Evolutionary conservation across 148 eudicot genomes (phyloP), one percentile per base, ranked within the genome.

Genomic region (Rhododendron ovatum): DNA sequence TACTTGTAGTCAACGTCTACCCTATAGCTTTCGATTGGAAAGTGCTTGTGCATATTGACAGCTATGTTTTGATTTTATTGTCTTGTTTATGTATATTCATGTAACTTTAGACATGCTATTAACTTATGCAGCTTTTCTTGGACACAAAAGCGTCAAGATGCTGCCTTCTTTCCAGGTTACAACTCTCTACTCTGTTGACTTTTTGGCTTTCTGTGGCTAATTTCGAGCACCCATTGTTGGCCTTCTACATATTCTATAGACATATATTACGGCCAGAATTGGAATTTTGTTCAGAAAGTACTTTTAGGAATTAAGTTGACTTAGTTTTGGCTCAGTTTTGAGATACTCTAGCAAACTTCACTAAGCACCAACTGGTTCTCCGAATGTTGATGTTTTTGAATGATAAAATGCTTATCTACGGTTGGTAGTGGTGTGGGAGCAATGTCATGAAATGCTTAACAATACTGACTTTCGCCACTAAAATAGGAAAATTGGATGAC

Each of bases 131-230:
- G 95, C 77, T 89, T 92, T 84, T 93, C 94, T 15, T 93, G 91
- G 92, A 88, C 95, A 80, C 93, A 92, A 84, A 33, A 69, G 55
- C 94, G 92, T 81, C 94, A 84, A 81, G 20, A 88, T 82, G 90
- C 94, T 81, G 55, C 85, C 39, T 89, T 93, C 83, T 87, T 93
- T 82, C 95, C 95, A 75, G 95, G 95, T 93, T 80, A 39, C 43
- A 45, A 35, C 35, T 85, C 75, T 50, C 12, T 13, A 33, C 37
- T 48, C 4, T 4, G 84, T 61, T 41, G 7, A 82, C 26, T 61
- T 61, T 2, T 24, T 2, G 26, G 5, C 43, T 84, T 74, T 41
- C 22, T 41, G 51, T 53, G 69, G 76, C 33, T 78, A 50, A 33
- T 26, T 41, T 78, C 53, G 15, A 41, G 53, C 50, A 39, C 80